Conservation (phyloP, 306 rosid species). For the Medicago lupulina region DNA sequence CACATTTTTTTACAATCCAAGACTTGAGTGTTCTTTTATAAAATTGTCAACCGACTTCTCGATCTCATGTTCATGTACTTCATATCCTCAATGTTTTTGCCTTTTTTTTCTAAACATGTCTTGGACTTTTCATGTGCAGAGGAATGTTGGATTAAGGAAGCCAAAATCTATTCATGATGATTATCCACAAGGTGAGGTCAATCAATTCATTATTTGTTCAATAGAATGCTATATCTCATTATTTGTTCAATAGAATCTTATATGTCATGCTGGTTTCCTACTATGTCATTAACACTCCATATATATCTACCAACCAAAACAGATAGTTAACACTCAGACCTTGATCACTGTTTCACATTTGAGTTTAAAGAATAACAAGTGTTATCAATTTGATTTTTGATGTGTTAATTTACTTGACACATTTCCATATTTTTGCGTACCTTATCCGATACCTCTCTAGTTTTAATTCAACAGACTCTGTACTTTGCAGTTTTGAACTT, state of each 20-base stretch:
- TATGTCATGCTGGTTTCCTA: neutral
- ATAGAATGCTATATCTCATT: conserved; percentile 28
- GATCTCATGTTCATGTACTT: conserved; percentile 2
- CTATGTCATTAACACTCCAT: neutral
- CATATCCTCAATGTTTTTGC: conserved; percentile 13
- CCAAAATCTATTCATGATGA: conserved; percentile 56
- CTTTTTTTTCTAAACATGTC: conserved; percentile 32
- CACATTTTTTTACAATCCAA: neutral
- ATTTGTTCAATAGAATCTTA: conserved; percentile 33
- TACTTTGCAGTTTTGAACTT: conserved; percentile 17
- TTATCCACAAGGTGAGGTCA: conserved; percentile 60
- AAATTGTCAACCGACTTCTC: conserved; percentile 13
- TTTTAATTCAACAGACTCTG: conserved; percentile 14
- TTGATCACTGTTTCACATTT: conserved; percentile 22
- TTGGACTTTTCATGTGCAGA: conserved; percentile 54
- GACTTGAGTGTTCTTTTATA: neutral
- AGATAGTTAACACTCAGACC: conserved; percentile 20
- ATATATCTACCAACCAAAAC: conserved; percentile 5
- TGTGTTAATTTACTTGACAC: conserved; percentile 26
- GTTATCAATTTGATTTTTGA: conserved; percentile 27
- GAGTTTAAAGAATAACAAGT: conserved; percentile 27
- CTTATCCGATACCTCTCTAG: conserved; percentile 4
- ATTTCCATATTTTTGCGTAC: conserved; percentile 30
- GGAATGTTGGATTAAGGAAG: conserved; percentile 57
- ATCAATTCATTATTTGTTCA: conserved; percentile 35